A percentile compares a stretch with the other conserved stretches of the same genome.
Evolutionary conservation across 805 yeast species (phyloP).

Genomic region (Saccharomycopsis fibuligera): DNA sequence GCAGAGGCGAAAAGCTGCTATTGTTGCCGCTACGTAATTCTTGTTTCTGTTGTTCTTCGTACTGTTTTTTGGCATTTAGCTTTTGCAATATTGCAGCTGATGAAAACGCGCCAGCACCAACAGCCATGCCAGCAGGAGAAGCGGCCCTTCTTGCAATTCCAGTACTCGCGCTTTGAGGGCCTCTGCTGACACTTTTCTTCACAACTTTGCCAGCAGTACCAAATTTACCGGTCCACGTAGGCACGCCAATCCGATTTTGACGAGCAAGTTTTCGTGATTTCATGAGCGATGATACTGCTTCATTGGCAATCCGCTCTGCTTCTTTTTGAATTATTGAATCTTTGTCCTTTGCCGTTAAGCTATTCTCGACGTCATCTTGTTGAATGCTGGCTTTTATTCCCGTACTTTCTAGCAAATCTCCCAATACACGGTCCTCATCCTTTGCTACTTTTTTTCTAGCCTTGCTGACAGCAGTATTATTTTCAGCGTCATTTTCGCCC

Average conservation of each 20-base stretch:
- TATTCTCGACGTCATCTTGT: slow-evolving; percentile 71
- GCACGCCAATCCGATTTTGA: slow-evolving; percentile 58
- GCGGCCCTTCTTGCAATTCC: not conserved
- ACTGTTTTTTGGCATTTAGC: not conserved
- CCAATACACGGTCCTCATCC: slow-evolving; percentile 64
- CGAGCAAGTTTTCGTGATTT: slow-evolving; percentile 43
- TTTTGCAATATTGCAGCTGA: slow-evolving; percentile 8
- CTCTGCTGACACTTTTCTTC: slow-evolving; percentile 8
- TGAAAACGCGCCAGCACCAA: slow-evolving; percentile 5
- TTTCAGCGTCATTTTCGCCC: slow-evolving; percentile 34
- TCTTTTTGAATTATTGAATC: slow-evolving; percentile 44
- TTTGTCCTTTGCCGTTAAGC: slow-evolving; percentile 28
- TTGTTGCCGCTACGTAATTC: not conserved
- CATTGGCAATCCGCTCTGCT: slow-evolving; percentile 51
- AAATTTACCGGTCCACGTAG: slow-evolving; percentile 94
- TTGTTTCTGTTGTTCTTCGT: not conserved
- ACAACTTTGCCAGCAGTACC: slow-evolving; percentile 69
- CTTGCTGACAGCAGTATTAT: not conserved
- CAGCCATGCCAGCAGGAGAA: too few species aligned
- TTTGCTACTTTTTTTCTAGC: slow-evolving; percentile 24
- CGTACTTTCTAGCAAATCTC: slow-evolving; percentile 63
- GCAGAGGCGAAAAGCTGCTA: too few species aligned
- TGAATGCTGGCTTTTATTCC: slow-evolving; percentile 67
- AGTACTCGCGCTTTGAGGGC: not conserved
- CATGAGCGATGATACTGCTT: slow-evolving; percentile 50